phyloP scores from a whole-genome alignment of 345 rosid genomes.

The Acer saccharum region DNA sequence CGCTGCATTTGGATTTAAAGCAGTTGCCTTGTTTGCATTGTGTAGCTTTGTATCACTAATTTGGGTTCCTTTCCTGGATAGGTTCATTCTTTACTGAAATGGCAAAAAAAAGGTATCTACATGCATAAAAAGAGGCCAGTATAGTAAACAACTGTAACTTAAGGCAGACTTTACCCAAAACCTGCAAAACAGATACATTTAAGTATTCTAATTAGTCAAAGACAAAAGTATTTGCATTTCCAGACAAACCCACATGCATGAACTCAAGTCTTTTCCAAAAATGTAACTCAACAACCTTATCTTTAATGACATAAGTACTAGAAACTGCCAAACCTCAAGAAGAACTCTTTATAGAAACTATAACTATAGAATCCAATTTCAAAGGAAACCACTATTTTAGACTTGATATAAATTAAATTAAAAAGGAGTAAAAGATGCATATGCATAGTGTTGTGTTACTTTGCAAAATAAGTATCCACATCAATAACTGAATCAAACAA shows the following conservation, averaged over 20 bases:
- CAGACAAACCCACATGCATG: conserved; percentile 15
- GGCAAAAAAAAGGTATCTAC: conserved; percentile 29
- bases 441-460: not conserved
- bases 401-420: not conserved
- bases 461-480: not conserved
- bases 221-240: conserved; percentile 5
- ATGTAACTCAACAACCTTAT: conserved; percentile 20
- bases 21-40: conserved; percentile 56
- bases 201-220: conserved; percentile 12
- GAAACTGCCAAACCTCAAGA: conserved; percentile 12
- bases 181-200: conserved; percentile 50
- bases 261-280: conserved; percentile 18
- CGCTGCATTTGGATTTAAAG: conserved; percentile 93
- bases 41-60: conserved; percentile 58
- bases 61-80: conserved; percentile 73
- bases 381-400: not conserved
- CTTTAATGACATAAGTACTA: conserved; percentile 13
- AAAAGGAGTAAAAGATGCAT: not conserved
- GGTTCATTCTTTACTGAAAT: conserved; percentile 72
- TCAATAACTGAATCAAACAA: not conserved
- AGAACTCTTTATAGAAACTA: conserved; percentile 4
- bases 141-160: conserved; percentile 17
- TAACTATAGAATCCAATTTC: not conserved
- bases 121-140: conserved; percentile 20
- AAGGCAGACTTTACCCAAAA: conserved; percentile 47